Base-by-base conservation (phyloP, 2,329 filamentous ascomycete genomes). In the Teratosphaeria pseudoeucalypti region DNA sequence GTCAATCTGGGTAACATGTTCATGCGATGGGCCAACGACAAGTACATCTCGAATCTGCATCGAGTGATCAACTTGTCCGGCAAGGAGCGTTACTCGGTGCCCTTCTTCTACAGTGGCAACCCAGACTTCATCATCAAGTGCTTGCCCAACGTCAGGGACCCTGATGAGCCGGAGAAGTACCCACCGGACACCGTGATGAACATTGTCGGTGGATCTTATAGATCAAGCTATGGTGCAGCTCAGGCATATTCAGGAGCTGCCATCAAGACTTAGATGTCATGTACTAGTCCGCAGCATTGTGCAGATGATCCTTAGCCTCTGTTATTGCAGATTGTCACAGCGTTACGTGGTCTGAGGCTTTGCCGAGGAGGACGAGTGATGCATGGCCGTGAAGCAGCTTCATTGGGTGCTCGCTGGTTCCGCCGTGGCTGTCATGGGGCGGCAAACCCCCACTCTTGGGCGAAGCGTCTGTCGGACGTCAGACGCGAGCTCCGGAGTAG, bases 1-100 rank as follows among this genome's bases (percentile, higher is more conserved):
- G 76, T 79, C 5, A 80, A 80, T 60, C 76, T 80, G 37, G 78
- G 77, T 0, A 78, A 80, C 62, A 78, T 80, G 74, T 72, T 80
- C 63, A 76, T 79, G 71, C 65, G 74, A 54, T 78, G 53, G 53
- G 26, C 53, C 26, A 55, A 55, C 53, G 53, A 55, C 29, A 29
- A 32, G n/a, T 55, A 32, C n/a, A 19, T 34, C 27, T 29, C 53
- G n/a, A 55, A 29, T 10, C 10, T 55, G 26, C 53, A 55, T 32
- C 53, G 53, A 14, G 53, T 55, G 9, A 55, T 29, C 26, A 55
- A 55, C 53, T 37, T 11, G 7, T 32, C 53, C n/a, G 53, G 53
- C 26, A 34, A 55, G 32, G 53, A 55, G 53, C 23, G 53, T 12
- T 55, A 55, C 32, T 55, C 53, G 27, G 32, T 55, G 26, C 53